These are phyloP conservation scores for Gynandropsis gynandra DNA, from an alignment of 345 rosid genomes.

Conservation along the genomic window DNA sequence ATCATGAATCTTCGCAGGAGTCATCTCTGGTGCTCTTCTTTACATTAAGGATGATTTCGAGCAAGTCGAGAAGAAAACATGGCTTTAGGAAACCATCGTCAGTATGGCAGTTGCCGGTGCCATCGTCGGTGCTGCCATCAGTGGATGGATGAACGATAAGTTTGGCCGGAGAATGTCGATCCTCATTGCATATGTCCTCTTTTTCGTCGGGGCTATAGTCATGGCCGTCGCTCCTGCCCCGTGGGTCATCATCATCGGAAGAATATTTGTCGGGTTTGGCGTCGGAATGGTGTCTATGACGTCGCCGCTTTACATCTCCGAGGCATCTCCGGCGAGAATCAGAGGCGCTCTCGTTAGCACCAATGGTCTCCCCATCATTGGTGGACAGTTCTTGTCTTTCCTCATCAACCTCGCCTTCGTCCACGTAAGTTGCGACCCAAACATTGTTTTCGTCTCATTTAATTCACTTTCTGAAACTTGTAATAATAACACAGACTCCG, in stretches of 20 bases:
- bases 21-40: constrained; percentile 68
- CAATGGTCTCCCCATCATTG: too few species aligned
- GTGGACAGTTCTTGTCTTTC: too few species aligned
- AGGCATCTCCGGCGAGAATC: too few species aligned
- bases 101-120: too few species aligned
- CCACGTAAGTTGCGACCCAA: constrained; percentile 29
- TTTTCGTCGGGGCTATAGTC: constrained; percentile 54
- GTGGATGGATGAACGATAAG: too few species aligned
- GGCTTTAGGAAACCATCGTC: too few species aligned
- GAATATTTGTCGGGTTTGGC: constrained; percentile 75
- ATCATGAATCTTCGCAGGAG: constrained; percentile 38
- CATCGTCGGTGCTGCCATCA: too few species aligned
- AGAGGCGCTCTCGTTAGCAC: too few species aligned
- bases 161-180: constrained; percentile 62
- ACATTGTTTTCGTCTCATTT: neutral
- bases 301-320: too few species aligned
- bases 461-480: neutral
- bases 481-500: constrained; percentile 31
- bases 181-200: constrained; percentile 49
- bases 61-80: too few species aligned
- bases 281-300: too few species aligned
- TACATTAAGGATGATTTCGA: constrained; percentile 67
- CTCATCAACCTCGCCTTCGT: constrained; percentile 83
- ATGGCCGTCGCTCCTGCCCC: constrained; percentile 78
- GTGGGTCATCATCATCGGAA: constrained; percentile 59